Conservation (phyloP, 2,329 filamentous ascomycete species). For the Fusarium subglutinans region DNA sequence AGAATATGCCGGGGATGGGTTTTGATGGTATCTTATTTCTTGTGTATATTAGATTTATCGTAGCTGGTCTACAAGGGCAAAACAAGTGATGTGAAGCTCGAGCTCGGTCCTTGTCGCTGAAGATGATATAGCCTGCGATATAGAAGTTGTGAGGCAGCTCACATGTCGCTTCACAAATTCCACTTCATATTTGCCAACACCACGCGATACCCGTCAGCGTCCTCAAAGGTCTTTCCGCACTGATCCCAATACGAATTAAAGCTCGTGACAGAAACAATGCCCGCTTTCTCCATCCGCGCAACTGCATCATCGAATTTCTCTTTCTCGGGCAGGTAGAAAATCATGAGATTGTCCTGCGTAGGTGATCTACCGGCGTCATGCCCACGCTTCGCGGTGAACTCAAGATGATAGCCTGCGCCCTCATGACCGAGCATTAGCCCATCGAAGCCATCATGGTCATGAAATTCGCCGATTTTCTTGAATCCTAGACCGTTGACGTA, state of each 20-base stretch:
- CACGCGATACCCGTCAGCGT: neutral
- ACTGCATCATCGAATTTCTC: neutral
- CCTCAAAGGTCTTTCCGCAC: neutral
- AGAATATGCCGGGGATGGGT: neutral
- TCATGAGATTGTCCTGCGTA: neutral
- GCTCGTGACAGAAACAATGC: neutral
- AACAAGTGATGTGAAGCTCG: neutral
- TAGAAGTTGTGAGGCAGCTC: fast-evolving
- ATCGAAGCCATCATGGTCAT: neutral
- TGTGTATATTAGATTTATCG: neutral
- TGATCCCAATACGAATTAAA: neutral
- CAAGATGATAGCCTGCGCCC: neutral
- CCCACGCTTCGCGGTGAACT: neutral
- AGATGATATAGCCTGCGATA: fast-evolving
- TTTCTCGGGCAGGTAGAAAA: neutral
- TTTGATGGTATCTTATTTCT: neutral
- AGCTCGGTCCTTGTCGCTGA: neutral
- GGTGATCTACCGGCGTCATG: neutral
- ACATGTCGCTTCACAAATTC: neutral
- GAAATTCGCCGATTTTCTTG: neutral
- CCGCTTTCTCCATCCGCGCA: neutral
- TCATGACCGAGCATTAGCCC: neutral
- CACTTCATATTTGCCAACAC: neutral
- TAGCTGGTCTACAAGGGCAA: neutral
- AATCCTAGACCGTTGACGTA: neutral